These are phyloP conservation scores for Xylariaceae sp. DNA, from an alignment of 2,329 filamentous ascomycete genomes.

Conservation along the genomic window DNA sequence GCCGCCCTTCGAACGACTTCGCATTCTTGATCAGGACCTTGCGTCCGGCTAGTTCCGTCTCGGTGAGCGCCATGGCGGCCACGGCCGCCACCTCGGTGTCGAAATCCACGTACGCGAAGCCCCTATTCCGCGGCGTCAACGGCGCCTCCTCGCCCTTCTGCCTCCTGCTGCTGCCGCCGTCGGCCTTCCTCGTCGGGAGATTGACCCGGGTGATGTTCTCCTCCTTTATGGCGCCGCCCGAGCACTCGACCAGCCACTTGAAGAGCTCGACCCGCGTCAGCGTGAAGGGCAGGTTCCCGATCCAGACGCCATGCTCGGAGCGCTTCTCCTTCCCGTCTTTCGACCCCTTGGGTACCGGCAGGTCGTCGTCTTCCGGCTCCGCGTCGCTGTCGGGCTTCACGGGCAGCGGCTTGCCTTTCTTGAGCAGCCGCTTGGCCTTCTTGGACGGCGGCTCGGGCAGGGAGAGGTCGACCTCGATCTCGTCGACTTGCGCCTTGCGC, in stretches of 20 bases:
- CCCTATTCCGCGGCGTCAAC: conserved; percentile 70
- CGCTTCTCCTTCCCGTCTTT: conserved; percentile 53
- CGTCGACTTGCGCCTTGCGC: conserved; percentile 70
- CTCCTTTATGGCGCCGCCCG: conserved; percentile 65
- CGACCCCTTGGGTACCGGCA: conserved; percentile 25
- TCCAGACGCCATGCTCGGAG: conserved; percentile 88
- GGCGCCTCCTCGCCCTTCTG: conserved; percentile 20
- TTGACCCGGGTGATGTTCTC: conserved; percentile 83
- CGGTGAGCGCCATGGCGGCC: conserved; percentile 82
- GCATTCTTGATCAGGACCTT: conserved; percentile 91
- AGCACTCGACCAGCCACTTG: conserved; percentile 76
- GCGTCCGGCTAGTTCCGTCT: conserved; percentile 75
- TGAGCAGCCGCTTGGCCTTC: conserved; percentile 84
- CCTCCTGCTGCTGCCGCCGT: conserved; percentile 32
- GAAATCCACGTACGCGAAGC: conserved; percentile 97
- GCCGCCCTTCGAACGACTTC: conserved; percentile 87
- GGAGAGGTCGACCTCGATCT: conserved; percentile 86
- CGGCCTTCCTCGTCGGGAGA: conserved; percentile 64
- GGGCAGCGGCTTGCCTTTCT: conserved; percentile 72
- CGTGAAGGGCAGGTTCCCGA: conserved; percentile 90
- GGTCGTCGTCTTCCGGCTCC: conserved; percentile 40
- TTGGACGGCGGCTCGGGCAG: conserved; percentile 96
- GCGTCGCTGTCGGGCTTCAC: conserved; percentile 46
- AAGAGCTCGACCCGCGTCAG: conserved; percentile 74
- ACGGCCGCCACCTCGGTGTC: conserved; percentile 68